phyloP scores from a whole-genome alignment of 768 basidiomycete genomes.

The Amyloporia xantha region DNA sequence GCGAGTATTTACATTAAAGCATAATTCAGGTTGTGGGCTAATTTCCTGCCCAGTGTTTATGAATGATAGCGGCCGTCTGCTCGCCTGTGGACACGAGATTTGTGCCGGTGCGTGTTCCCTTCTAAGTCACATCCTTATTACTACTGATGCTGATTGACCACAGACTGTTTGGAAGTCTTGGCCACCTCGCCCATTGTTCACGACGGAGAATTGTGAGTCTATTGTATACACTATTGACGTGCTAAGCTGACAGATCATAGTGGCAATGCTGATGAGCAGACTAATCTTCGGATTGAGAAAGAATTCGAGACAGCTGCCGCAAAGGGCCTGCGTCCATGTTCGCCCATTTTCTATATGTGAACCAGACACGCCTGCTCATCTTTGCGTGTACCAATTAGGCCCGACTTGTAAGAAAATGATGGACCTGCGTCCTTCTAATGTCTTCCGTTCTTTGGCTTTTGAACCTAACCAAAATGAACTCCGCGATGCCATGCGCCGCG shows the following conservation, averaged over 20 bases:
- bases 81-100: conserved; percentile 61
- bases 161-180: conserved; percentile 53
- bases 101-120: conserved; percentile 42
- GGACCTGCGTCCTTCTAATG: conserved; percentile 40
- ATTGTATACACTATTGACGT: not conserved
- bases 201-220: conserved; percentile 52
- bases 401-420: conserved; percentile 65
- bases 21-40: not conserved
- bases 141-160: too few species aligned
- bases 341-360: conserved; percentile 13
- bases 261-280: conserved; percentile 48
- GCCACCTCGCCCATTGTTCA: conserved; percentile 46
- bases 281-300: conserved; percentile 49
- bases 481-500: conserved; percentile 30
- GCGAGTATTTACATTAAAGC: conserved; percentile 24
- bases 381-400: conserved; percentile 30
- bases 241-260: too few species aligned
- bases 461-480: conserved; percentile 60
- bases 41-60: conserved; percentile 33
- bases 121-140: too few species aligned
- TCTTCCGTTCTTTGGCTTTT: conserved; percentile 64
- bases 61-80: conserved; percentile 48
- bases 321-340: conserved; percentile 56
- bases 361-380: too few species aligned
- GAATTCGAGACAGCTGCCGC: conserved; percentile 49